Evolutionary conservation across 2,329 filamentous ascomycete species (phyloP).

Genomic region (Aspergillus piperis): DNA sequence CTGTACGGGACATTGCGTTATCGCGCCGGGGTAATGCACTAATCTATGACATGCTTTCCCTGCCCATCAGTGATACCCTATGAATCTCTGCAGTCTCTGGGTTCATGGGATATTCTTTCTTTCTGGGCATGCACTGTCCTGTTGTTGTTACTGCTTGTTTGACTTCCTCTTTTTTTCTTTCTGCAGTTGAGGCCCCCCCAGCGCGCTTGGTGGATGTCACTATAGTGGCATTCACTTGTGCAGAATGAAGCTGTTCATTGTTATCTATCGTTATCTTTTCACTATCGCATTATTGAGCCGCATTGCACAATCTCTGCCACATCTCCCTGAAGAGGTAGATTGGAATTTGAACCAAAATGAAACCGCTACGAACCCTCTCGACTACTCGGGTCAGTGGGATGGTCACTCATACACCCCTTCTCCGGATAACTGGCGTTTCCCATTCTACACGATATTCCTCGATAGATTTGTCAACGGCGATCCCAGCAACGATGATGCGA

Average conservation of each 20-base stretch:
- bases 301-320: conserved; percentile 1
- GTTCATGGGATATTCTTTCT: background rate
- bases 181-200: background rate
- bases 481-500: conserved; percentile 63
- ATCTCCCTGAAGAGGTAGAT: conserved; percentile 28
- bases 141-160: background rate
- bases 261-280: background rate
- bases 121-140: background rate
- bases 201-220: conserved; percentile 7
- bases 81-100: background rate
- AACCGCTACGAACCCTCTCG: conserved; percentile 53
- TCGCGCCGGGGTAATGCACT: background rate
- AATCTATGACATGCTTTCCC: conserved; percentile 1
- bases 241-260: conserved; percentile 4
- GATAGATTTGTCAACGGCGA: conserved; percentile 66
- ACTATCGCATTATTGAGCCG: background rate
- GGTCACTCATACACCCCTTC: conserved; percentile 54
- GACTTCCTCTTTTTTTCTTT: background rate
- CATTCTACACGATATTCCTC: conserved; percentile 64
- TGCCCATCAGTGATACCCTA: background rate
- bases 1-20: conserved; percentile 3
- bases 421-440: conserved; percentile 64
- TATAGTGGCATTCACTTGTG: conserved; percentile 9
- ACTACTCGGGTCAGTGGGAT: conserved; percentile 60
- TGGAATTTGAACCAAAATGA: conserved; percentile 64